Conservation (phyloP, 2,329 filamentous ascomycete genomes). For the Trichoderma sp. region DNA sequence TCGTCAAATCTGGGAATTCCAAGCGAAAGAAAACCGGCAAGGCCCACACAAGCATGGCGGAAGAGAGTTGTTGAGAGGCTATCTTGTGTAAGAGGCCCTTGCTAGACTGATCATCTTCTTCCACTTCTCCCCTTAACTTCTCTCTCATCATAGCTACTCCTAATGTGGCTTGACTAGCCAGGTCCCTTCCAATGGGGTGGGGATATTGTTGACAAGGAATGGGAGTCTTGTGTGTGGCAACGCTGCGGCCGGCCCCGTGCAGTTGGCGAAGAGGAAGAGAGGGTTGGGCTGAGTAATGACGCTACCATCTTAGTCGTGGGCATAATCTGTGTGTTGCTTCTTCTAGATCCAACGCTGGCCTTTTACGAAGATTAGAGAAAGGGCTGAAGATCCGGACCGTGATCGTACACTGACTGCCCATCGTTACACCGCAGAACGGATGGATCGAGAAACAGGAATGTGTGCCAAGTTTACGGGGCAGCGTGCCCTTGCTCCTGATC, state of each 20-base stretch:
- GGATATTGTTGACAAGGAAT: background rate
- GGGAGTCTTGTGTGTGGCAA: background rate
- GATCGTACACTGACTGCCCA: too few relatives aligned
- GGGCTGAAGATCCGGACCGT: background rate
- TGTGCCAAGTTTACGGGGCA: background rate
- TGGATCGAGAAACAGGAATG: background rate
- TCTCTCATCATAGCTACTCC: background rate
- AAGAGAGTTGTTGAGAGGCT: background rate
- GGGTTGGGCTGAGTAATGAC: background rate
- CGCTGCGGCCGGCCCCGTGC: background rate
- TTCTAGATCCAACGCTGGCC: background rate
- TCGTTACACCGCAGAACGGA: background rate
- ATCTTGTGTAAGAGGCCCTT: background rate
- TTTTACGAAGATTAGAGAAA: background rate
- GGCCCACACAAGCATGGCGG: background rate
- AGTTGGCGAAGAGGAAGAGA: background rate
- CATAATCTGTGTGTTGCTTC: background rate
- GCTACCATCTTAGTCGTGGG: background rate
- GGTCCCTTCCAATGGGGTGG: background rate
- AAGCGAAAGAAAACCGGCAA: conserved; percentile 5
- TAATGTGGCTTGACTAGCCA: background rate
- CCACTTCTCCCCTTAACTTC: background rate
- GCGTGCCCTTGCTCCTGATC: background rate
- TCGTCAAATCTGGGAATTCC: background rate
- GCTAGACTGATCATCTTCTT: background rate